Base-by-base conservation (phyloP, 352 stramenopile genomes). In the Phytophthora sansomeana region DNA sequence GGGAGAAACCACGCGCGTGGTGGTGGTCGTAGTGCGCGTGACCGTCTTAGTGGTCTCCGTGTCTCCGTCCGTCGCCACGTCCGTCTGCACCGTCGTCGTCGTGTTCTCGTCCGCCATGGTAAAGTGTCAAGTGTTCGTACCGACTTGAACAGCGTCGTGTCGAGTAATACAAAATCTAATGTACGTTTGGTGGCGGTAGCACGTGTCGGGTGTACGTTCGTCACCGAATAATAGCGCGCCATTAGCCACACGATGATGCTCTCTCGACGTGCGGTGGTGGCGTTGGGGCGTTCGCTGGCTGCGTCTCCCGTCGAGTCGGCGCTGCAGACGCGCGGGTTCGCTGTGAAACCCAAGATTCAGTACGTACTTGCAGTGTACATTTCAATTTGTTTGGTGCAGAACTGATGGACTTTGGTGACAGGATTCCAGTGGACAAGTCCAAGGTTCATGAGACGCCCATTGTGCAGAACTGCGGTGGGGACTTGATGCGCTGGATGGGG, bases 401-500 rank as follows among this genome's bases (percentile, higher is more conserved):
- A 11, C 24, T 32, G 35, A 1, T 7, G 38, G 35, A 24, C 21
- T 24, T 41, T 41, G 35, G 38, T 46, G 14, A n/a, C n/a, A 76
- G 67, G 49, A 46, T 74, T 38, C 58, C 72, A 4, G 58, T 78
- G 16, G 58, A 76, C 39, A 77, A 39, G 21, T 75, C 70, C 19
- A 80, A 82, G 24, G 60, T 89, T 35, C 70, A 85, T 42, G 85
- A 91, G 63, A 83, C 79, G 9, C 47, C 64, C 1, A 65, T 93
- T 24, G 85, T 86, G 33, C 58, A 74, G 55, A 74, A 85, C 55
- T 85, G 80, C 19, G 83, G 85, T 0, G 73, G 65, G 21, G 47
- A 61, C 13, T 51, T 84, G 42, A 87, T 91, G 79, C 63, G 64
- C 26, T 91, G 79, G 81, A 69, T 93, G 43, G 83, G 85, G 17